Evolutionary conservation across 306 rosid genomes (phyloP), one percentile per base, ranked within the genome.

Genomic region (Ochetophila trinervis): DNA sequence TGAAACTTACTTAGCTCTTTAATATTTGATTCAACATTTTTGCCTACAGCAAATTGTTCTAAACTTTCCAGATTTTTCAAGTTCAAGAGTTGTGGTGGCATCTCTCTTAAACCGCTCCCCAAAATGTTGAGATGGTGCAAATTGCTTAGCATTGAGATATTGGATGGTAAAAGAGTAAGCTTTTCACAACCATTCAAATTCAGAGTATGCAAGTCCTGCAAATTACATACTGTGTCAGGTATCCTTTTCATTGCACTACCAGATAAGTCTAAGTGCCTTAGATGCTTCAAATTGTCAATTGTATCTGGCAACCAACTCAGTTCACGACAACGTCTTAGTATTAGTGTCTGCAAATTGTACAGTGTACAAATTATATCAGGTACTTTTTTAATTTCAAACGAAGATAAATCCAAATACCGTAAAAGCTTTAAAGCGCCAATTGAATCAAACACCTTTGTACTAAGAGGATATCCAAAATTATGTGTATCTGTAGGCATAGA

Each of bases 191-290:
- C 10, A 0, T 21, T 5, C 73, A 78, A 14, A 19, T 63, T 0
- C 1, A 73, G 19, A 4, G 78, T 78, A 8, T 68, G 83, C 65
- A 78, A 20, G 30, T 64, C 64, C 56, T 58, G 60, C 45, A 78
- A 7, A 16, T 36, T 44, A 19, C 70, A 52, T 27, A 71, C 17
- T 0, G 72, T 13, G 3, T 68, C 34, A 1, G 79, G 68, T 12
- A 78, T 10, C 27, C 22, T 21, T 32, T 35, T 5, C 14, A 64
- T 53, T 8, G 32, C 1, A 55, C 72, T 63, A 0, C 2, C 1
- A 51, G 78, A 68, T 32, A 73, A 5, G 55, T 73, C 74, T 52
- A 70, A n/a, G 30, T 49, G 22, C 74, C 74, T 49, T 35, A 60
- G 57, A 70, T 35, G 21, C 16, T 55, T 60, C n/a, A 69, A 21